A percentile compares a stretch with the other conserved stretches of the same genome.
phyloP scores from a whole-genome alignment of 2,329 filamentous ascomycete species.

The Talaromyces sp. region DNA sequence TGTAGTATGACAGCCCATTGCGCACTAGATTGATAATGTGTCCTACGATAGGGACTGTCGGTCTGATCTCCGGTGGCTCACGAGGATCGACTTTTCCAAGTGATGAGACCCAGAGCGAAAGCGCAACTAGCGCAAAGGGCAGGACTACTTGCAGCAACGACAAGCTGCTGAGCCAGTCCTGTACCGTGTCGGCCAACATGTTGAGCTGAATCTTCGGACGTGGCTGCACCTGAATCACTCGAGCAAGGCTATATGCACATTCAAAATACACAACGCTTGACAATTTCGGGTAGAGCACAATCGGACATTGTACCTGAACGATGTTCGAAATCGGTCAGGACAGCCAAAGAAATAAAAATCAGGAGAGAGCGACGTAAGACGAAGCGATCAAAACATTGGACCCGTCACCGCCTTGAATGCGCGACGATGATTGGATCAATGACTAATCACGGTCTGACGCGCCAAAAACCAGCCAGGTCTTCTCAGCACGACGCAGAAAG shows the following conservation, averaged over 20 bases:
- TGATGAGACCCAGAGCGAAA: neutral
- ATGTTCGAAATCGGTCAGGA: neutral
- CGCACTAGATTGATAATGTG: constrained; percentile 26
- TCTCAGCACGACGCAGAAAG: no score
- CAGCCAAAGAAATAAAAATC: neutral
- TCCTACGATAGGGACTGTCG: constrained; percentile 27
- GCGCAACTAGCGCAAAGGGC: neutral
- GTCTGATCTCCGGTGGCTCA: constrained; percentile 25
- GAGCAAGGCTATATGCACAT: neutral
- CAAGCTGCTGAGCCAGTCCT: neutral
- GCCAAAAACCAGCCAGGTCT: no score
- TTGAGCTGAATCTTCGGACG: no score
- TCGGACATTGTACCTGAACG: neutral
- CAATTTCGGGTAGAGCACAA: neutral
- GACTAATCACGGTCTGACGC: no score
- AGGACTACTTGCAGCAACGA: neutral
- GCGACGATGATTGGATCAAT: neutral
- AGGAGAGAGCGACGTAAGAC: neutral
- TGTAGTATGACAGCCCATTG: constrained; percentile 26
- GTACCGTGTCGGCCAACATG: neutral
- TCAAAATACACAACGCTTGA: neutral
- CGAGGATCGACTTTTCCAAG: constrained; percentile 23
- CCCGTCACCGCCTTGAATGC: neutral
- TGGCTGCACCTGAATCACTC: neutral
- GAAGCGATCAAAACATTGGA: neutral